These are phyloP conservation scores for Populus simonii DNA, from an alignment of 345 rosid genomes.

Conservation along the genomic window DNA sequence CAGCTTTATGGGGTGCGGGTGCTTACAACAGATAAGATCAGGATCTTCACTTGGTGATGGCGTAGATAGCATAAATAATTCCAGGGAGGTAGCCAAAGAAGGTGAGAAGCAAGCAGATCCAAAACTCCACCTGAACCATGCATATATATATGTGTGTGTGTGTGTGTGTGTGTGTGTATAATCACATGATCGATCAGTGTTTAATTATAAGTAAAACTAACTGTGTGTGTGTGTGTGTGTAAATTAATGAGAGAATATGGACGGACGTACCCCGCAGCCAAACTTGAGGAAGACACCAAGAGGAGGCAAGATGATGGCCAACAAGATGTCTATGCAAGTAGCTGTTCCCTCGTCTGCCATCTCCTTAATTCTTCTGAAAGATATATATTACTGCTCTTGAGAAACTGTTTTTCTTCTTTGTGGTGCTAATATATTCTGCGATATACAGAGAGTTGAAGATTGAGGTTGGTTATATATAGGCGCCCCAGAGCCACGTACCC, in stretches of 20 bases:
- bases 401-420: no score
- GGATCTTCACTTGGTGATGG: slow-evolving; percentile 48
- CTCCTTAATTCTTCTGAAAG: not conserved
- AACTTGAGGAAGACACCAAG: slow-evolving; percentile 86
- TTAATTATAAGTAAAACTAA: not conserved
- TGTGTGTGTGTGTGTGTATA: no score
- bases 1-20: no score
- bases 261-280: slow-evolving; percentile 50
- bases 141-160: no score
- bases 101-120: slow-evolving; percentile 82
- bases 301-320: slow-evolving; percentile 88
- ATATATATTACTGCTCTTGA: no score
- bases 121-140: slow-evolving; percentile 55
- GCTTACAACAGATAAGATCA: not conserved
- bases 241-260: not conserved
- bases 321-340: slow-evolving; percentile 59
- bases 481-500: no score
- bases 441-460: no score
- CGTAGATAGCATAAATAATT: slow-evolving; percentile 68
- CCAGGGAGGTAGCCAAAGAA: slow-evolving; percentile 76
- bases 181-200: not conserved
- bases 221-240: not conserved
- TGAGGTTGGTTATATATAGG: no score
- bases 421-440: no score
- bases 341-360: slow-evolving; percentile 41